Evolutionary conservation across 352 stramenopile genomes (phyloP), one percentile per base, ranked within the genome.

Genomic region (Globisporangium nodosum): DNA sequence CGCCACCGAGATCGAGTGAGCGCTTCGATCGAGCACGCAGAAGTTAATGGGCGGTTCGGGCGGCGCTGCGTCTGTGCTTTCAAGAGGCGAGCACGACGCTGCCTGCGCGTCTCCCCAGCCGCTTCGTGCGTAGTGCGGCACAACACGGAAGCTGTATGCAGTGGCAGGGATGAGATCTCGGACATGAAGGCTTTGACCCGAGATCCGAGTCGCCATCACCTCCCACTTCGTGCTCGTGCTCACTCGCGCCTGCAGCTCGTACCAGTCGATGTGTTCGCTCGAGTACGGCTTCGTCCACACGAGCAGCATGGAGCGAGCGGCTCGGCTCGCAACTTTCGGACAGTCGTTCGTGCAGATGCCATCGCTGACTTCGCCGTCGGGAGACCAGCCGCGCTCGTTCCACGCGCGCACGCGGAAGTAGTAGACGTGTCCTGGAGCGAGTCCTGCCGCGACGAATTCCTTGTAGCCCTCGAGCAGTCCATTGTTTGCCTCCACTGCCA

Each of bases 201-300:
- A 5, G 5, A 78, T 56, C 18, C 65, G 40, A 3, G 49, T 58
- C 6, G 56, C 64, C 0, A 76, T 42, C 2, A 54, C 39, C 6
- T 73, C 49, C 74, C 77, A 87, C 39, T 65, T 64, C 2, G 64
- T 71, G 31, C 60, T 71, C n/a, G 60, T 75, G 45, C 69, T 78
- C 9, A 67, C 45, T 24, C 69, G 58, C 13, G 61, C 68, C 6
- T 78, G 64, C 7, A 87, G 55, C 57, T 81, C 60, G 61, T 87
- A 87, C 33, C 30, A 55, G 55, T 83, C 74, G 20, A 84, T 76
- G 37, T 73, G 49, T 24, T 83, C 71, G 2, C 64, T 70, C 11
- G 66, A 76, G 50, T 83, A 83, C 46, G 77, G 74, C 24, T 79
- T 81, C 1, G 73, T 68, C 77, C 77, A 87, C 20, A 76, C 70